Percentiles rank a stretch among this genome's conserved stretches.
phyloP scores from a whole-genome alignment of 1,284 basidiomycete species.

The Trichosporon faecale region DNA sequence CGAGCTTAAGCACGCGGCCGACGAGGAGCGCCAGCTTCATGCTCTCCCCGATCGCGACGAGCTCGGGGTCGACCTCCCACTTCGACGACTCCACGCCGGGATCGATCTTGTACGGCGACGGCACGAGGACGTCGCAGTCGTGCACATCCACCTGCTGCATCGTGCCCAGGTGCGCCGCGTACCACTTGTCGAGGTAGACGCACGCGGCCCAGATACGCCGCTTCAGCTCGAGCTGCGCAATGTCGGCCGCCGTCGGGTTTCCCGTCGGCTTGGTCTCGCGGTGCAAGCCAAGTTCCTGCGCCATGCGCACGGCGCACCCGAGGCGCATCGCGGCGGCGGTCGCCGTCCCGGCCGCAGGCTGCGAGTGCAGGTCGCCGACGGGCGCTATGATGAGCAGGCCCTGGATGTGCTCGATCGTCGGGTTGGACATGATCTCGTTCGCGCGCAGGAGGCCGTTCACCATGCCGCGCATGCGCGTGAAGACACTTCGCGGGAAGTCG shows the following conservation, averaged over 20 bases:
- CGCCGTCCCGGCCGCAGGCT: slow-evolving; percentile 49
- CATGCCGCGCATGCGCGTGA: slow-evolving; percentile 75
- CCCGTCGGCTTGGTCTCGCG: slow-evolving; percentile 55
- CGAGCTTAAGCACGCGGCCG: slow-evolving; percentile 82
- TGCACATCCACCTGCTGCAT: slow-evolving; percentile 85
- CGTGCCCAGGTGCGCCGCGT: slow-evolving; percentile 45
- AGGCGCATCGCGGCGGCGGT: slow-evolving; percentile 47
- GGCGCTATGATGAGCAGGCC: slow-evolving; percentile 63
- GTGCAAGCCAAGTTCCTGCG: slow-evolving; percentile 88
- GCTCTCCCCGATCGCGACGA: slow-evolving; percentile 60
- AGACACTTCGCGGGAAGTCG: slow-evolving; percentile 75
- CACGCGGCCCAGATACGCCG: slow-evolving; percentile 86
- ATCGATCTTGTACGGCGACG: slow-evolving; percentile 61
- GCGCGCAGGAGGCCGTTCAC: slow-evolving; percentile 82
- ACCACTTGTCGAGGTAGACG: slow-evolving; percentile 86
- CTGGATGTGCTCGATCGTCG: slow-evolving; percentile 83
- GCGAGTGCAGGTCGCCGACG: slow-evolving; percentile 52
- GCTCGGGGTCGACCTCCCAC: slow-evolving; percentile 47
- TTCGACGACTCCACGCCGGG: slow-evolving; percentile 59
- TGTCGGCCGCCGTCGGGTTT: slow-evolving; percentile 38
- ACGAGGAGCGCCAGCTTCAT: slow-evolving; percentile 81
- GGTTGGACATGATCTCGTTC: slow-evolving; percentile 84
- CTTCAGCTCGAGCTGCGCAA: slow-evolving; percentile 66
- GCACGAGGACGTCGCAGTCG: slow-evolving; percentile 87
- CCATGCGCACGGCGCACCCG: slow-evolving; percentile 73